Evolutionary conservation across 73 alveolate genomes (phyloP).

Genomic region (Breviolum minutum): DNA sequence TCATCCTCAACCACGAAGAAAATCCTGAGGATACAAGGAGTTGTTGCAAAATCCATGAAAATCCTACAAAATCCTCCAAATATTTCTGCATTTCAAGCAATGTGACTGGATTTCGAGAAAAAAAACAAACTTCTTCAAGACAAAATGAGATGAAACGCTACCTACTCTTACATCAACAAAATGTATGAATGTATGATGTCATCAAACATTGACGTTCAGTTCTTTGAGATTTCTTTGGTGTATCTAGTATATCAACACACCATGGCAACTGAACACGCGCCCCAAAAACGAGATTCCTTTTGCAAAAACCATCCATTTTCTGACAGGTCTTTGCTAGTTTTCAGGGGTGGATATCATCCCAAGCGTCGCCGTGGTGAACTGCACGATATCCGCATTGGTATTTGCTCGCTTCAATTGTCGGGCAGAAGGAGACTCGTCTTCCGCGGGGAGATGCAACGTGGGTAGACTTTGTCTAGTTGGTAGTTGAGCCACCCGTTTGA

Average conservation of each 20-base stretch:
- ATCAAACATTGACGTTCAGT: background rate
- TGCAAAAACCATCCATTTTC: background rate
- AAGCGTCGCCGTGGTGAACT: slow-evolving; percentile 72
- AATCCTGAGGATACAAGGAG: slow-evolving; percentile 17
- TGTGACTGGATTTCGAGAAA: background rate
- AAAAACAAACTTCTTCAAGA: background rate
- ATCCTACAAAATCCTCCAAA: background rate
- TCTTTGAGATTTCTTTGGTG: too few species aligned
- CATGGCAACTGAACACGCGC: background rate
- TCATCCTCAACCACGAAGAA: slow-evolving; percentile 81
- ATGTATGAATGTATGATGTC: too few species aligned
- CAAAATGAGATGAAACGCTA: too few species aligned
- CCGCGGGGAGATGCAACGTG: too few species aligned
- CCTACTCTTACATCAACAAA: too few species aligned
- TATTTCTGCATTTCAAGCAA: background rate
- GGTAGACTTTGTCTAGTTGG: too few species aligned
- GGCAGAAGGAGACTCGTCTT: background rate
- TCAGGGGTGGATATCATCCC: background rate
- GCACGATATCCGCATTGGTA: slow-evolving; percentile 84
- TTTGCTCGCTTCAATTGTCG: background rate
- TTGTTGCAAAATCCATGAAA: background rate
- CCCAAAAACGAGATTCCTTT: too few species aligned
- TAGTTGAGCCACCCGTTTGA: too few species aligned
- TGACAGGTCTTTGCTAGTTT: background rate
- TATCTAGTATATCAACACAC: too few species aligned